Base-by-base conservation (phyloP, 129 eudicot genomes). In the Flaveria trinervia region DNA sequence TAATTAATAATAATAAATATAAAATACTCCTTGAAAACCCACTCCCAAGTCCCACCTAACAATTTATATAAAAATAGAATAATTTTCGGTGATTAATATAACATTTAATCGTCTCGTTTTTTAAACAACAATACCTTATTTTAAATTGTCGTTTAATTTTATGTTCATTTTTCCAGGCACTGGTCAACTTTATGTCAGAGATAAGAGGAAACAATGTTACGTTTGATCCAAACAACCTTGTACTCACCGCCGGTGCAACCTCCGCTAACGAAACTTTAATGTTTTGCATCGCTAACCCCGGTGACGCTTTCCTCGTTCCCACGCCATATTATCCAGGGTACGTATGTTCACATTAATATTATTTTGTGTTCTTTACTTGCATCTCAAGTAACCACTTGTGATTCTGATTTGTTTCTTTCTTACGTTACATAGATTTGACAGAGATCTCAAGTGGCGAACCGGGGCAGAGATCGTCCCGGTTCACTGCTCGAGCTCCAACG, bases 301-400 rank as follows among this genome's bases (percentile, higher is more conserved):
- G 98, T 68, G 96, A 93, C 17, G 98, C 96, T 51, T 79, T 93
- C 80, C 97, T 93, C 36, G 85, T 93, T 67, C 98, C 98, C 9
- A 87, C 98, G 13, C 98, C 98, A 10, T 93, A 93, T 88, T 93
- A 93, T 73, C 96, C 98, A 8, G 98, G 93, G 98, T 93, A 85
- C 2, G 84, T 67, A 33, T 22, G 13, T 61, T 43, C 66, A 48
- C 64, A 43, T 70, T 43, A 28, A 39, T 36, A 56, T 57, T n/a
- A 9, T 64, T 45, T 16, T 18, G 4, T 36, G 1, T 2, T 10
- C 15, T 15, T 64, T 28, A 30, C 14, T 30, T 64, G 14, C 13
- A 64, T n/a, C 13, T 28, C 20, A 62, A 79, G 74, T 72, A 51
- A 65, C 18, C 16, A 65, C 49, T 26, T 45, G 14, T 74, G 78